A percentile compares a stretch with the other conserved stretches of the same genome.
These are phyloP conservation scores for Chaetoceros tenuissimus DNA, from an alignment of 108 stramenopile species.

Conservation along the genomic window DNA sequence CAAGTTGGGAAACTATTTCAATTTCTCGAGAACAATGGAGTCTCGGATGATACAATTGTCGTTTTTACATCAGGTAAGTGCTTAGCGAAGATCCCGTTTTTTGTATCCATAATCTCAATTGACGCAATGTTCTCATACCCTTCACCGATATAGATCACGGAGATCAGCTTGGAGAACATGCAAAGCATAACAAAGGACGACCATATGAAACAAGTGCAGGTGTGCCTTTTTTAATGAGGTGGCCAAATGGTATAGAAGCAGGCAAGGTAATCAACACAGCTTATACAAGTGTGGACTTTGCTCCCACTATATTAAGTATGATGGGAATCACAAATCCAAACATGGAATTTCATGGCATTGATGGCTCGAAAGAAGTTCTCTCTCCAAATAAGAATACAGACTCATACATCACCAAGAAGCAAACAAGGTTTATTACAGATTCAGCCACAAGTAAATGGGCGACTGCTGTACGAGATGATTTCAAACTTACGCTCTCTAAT, in stretches of 20 bases:
- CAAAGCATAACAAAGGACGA: background rate
- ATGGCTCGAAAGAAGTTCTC: background rate
- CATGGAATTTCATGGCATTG: background rate
- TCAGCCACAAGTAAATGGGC: background rate
- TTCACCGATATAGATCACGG: too few species aligned
- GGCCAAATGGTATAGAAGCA: background rate
- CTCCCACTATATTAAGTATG: background rate
- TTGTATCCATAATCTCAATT: too few species aligned
- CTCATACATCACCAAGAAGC: background rate
- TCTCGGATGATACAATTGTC: conserved; percentile 1
- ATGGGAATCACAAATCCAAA: background rate
- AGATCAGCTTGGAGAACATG: background rate
- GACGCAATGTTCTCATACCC: too few species aligned
- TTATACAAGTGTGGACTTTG: background rate
- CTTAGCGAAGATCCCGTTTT: background rate
- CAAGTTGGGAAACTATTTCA: background rate
- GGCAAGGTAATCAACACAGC: background rate
- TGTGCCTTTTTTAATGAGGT: background rate
- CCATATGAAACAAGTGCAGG: background rate
- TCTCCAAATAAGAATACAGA: background rate
- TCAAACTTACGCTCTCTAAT: background rate
- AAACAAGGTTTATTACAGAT: background rate
- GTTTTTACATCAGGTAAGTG: conserved; percentile 3
- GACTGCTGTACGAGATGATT: background rate
- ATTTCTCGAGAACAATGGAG: background rate